Conservation (phyloP, 2,329 filamentous ascomycete genomes). For the Geosmithia putterillii region DNA sequence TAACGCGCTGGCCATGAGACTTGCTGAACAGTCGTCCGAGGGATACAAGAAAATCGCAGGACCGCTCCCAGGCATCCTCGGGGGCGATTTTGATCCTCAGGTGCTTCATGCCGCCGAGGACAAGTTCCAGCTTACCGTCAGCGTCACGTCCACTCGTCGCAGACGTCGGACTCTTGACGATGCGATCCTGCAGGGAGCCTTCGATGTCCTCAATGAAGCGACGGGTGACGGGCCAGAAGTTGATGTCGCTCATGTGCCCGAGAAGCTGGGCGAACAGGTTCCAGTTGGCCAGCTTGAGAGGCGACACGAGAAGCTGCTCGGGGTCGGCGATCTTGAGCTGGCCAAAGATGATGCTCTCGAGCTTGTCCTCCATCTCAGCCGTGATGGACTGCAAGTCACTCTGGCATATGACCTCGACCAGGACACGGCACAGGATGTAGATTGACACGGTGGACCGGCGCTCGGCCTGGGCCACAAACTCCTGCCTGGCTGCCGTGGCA, state of each 20-base stretch:
- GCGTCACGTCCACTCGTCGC: slow-evolving; percentile 44
- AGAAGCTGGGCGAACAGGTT: slow-evolving; percentile 84
- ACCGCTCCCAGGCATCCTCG: slow-evolving; percentile 67
- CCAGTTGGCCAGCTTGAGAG: slow-evolving; percentile 88
- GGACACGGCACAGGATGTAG: slow-evolving; percentile 84
- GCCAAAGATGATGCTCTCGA: slow-evolving; percentile 94
- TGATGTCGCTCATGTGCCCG: slow-evolving; percentile 91
- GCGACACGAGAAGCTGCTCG: slow-evolving; percentile 64
- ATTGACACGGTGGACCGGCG: slow-evolving; percentile 88
- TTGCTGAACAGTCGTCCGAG: slow-evolving; percentile 73
- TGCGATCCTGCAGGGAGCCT: slow-evolving; percentile 61
- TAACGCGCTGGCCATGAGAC: slow-evolving; percentile 79
- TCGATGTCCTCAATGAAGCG: slow-evolving; percentile 77
- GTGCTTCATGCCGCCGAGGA: slow-evolving; percentile 86
- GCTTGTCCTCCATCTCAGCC: slow-evolving; percentile 81
- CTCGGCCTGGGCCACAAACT: slow-evolving; percentile 69
- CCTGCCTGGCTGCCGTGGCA: slow-evolving; percentile 43
- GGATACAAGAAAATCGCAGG: slow-evolving; percentile 77
- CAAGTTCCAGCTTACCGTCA: slow-evolving; percentile 74
- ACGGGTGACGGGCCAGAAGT: slow-evolving; percentile 72
- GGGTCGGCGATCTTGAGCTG: slow-evolving; percentile 83
- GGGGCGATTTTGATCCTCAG: slow-evolving; percentile 64
- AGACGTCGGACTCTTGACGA: slow-evolving; percentile 51
- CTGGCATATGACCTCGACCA: slow-evolving; percentile 89
- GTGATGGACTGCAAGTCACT: slow-evolving; percentile 75